Evolutionary conservation across 139 green algal species (phyloP).

Genomic region (Asterochloris sp.): DNA sequence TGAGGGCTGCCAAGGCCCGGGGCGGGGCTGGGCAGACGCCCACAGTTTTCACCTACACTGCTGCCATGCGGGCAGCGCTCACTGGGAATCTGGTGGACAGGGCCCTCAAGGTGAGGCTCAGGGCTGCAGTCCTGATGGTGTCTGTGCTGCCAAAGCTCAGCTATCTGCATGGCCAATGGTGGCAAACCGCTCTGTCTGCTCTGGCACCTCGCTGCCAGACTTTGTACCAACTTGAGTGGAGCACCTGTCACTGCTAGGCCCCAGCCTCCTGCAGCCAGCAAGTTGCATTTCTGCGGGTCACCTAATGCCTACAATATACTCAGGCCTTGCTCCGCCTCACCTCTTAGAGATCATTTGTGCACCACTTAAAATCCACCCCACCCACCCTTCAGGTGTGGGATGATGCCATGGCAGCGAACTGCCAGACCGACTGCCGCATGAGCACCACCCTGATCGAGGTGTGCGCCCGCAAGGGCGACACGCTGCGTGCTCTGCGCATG

Average conservation of each 20-base stretch:
- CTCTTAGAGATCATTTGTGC: too few species aligned
- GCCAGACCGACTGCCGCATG: slow-evolving; percentile 73
- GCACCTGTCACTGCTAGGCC: too few species aligned
- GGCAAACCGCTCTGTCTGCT: too few species aligned
- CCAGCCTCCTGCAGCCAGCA: too few species aligned
- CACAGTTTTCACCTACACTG: slow-evolving; percentile 87
- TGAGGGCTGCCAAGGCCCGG: slow-evolving; percentile 38
- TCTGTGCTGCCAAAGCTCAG: too few species aligned
- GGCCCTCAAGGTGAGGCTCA: slow-evolving; percentile 30
- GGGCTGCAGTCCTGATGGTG: too few species aligned
- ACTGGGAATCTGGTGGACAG: slow-evolving; percentile 57
- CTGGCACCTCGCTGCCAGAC: too few species aligned
- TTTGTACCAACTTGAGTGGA: too few species aligned
- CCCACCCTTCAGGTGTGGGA: slow-evolving; percentile 50
- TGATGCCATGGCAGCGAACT: slow-evolving; percentile 39
- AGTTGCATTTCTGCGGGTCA: neutral
- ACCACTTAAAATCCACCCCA: too few species aligned
- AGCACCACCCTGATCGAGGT: slow-evolving; percentile 80
- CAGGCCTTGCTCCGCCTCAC: too few species aligned
- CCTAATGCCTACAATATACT: too few species aligned
- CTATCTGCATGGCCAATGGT: too few species aligned
- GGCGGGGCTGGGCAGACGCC: slow-evolving; percentile 64
- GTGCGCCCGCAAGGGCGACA: slow-evolving; percentile 61
- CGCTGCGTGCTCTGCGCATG: slow-evolving; percentile 61
- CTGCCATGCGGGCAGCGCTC: slow-evolving; percentile 80